Evolutionary conservation across 495 filamentous ascomycete genomes (phyloP).

Genomic region (Hamigera avellanea): DNA sequence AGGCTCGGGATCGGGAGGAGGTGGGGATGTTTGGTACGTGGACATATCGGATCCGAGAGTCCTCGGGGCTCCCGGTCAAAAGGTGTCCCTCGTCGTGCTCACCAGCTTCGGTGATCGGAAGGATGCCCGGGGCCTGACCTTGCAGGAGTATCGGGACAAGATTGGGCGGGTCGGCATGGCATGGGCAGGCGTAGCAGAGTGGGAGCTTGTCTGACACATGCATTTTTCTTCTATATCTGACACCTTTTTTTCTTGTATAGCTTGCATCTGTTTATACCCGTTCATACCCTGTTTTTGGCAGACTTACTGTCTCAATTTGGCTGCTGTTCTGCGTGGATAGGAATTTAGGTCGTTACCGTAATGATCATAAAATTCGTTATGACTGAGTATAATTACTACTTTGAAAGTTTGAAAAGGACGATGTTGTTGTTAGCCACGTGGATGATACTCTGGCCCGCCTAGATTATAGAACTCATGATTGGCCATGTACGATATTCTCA

Average conservation of each 20-base stretch:
- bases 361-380: no score
- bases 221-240: background rate
- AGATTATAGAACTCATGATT: no score
- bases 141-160: constrained; percentile 49
- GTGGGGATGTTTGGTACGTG: constrained; percentile 64
- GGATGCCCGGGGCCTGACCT: constrained; percentile 57
- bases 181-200: constrained; percentile 51
- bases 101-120: constrained; percentile 45
- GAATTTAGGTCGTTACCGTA: no score
- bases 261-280: no score
- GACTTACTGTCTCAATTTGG: no score
- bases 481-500: no score
- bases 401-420: no score
- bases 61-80: constrained; percentile 60
- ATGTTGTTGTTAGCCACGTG: no score
- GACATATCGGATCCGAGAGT: constrained; percentile 51
- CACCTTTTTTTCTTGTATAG: background rate
- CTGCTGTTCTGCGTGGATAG: no score
- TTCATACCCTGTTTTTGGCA: no score
- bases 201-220: constrained; percentile 62
- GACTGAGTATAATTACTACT: no score
- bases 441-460: no score
- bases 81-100: constrained; percentile 48
- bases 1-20: constrained; percentile 34
- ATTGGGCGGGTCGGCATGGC: constrained; percentile 50